Conservation (phyloP, 2,329 filamentous ascomycete species). For the Fusarium multiceps region DNA sequence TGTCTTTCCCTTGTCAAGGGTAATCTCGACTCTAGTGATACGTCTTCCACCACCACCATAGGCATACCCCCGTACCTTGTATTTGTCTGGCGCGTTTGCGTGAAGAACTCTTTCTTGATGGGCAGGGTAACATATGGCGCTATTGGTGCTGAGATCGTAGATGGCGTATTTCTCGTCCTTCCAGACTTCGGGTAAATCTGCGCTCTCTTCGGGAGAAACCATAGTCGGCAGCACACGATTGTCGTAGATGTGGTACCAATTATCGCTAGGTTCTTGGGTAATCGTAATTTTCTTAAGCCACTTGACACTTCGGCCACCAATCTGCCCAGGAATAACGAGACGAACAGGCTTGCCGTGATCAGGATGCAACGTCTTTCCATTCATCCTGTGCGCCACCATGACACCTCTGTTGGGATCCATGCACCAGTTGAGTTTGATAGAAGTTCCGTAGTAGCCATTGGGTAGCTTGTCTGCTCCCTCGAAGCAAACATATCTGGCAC, state of each 20-base stretch:
- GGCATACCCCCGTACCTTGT: conserved; percentile 82
- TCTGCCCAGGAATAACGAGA: conserved; percentile 88
- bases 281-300: conserved; percentile 88
- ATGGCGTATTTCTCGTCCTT: conserved; percentile 91
- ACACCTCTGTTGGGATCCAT: conserved; percentile 86
- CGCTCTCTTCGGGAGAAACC: conserved; percentile 83
- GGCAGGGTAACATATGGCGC: conserved; percentile 80
- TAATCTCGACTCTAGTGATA: conserved; percentile 84
- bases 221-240: conserved; percentile 90
- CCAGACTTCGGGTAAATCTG: conserved; percentile 81
- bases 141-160: conserved; percentile 90
- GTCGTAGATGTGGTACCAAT: conserved; percentile 96
- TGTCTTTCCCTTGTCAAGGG: conserved; percentile 82
- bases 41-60: conserved; percentile 89
- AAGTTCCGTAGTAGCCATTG: conserved; percentile 90
- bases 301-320: conserved; percentile 92
- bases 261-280: conserved; percentile 82
- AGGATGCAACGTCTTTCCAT: conserved; percentile 80
- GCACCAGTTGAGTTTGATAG: conserved; percentile 87
- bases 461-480: conserved; percentile 89
- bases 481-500: conserved; percentile 87
- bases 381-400: conserved; percentile 91
- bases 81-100: conserved; percentile 60
- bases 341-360: conserved; percentile 89
- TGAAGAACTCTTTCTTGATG: conserved; percentile 77